Base-by-base conservation (phyloP, 495 filamentous ascomycete genomes). In the Neurospora sp. region DNA sequence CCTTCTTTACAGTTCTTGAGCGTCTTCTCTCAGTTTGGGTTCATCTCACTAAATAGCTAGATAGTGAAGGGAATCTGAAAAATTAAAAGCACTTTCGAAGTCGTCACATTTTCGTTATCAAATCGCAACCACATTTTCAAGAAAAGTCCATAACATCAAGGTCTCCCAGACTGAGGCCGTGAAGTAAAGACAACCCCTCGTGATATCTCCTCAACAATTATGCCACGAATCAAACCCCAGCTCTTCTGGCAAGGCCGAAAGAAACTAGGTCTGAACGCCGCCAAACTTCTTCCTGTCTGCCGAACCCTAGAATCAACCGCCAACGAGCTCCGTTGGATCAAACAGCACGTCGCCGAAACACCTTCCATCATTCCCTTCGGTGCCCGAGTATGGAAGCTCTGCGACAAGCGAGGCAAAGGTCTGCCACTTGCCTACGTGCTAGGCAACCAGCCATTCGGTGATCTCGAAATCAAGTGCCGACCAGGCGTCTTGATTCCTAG, bases 391-490 rank as follows among this genome's bases (percentile, higher is more conserved):
- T 78, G 78, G 40, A 75, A 79, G 1, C 85, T 92, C 72, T 93
- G 90, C 72, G 72, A 79, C 14, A 78, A 86, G 42, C 86, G 96
- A 46, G 86, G 88, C 3, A 80, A 74, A 38, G 94, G 94, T 2
- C 82, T 87, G 44, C 96, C 96, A 0, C 83, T 99, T 8, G 96
- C 98, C 78, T 99, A 98, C 78, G 87, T 98, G 12, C 85, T 99
- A 4, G 94, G 94, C 0, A 89, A 90, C 18, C 95, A 98, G 78
- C 95, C 92, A 14, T 98, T 99, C 79, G 95, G 94, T 0, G 84
- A 90, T 3, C 81, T 97, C 14, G 90, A 95, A 49, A 92, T 99
- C n/a, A 82, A 86, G 46, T 97, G 93, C 76, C 81, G 83, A 42
- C 87, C 83, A 16, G 92, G 92, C 0, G 94, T 97, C 1, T 80